Evolutionary conservation across 1,139 yeast species (phyloP).

Genomic region (Taiozyma sp.): DNA sequence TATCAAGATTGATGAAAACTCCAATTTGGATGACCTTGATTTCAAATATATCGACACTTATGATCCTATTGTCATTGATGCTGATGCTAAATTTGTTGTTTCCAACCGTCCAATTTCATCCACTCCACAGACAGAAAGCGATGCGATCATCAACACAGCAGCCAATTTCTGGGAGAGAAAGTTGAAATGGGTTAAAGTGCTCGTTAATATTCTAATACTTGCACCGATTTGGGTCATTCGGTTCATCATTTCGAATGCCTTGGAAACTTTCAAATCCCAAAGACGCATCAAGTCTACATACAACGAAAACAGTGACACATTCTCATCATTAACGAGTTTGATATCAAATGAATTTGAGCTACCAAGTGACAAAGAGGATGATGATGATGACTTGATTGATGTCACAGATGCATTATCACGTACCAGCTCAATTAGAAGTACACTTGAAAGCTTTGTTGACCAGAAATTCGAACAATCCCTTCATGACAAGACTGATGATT

Average conservation of each 20-base stretch:
- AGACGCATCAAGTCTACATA: constrained; percentile 25
- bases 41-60: constrained; percentile 23
- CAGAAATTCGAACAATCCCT: constrained; percentile 22
- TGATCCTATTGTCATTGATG: constrained; percentile 28
- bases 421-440: constrained; percentile 5
- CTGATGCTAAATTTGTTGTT: constrained; percentile 22
- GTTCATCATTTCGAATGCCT: constrained; percentile 39
- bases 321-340: constrained; percentile 20
- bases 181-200: constrained; percentile 41
- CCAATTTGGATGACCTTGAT: constrained; percentile 20
- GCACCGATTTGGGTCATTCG: constrained; percentile 51
- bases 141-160: constrained; percentile 5
- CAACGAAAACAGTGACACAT: constrained; percentile 27
- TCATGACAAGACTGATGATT: constrained; percentile 26
- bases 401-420: constrained; percentile 8
- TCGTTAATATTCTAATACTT: constrained; percentile 37
- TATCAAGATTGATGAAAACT: constrained; percentile 23
- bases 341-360: constrained; percentile 9
- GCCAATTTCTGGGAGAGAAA: constrained; percentile 30
- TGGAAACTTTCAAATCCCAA: constrained; percentile 31
- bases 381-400: not conserved
- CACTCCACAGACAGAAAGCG: constrained; percentile 2
- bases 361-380: constrained; percentile 11
- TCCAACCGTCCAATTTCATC: constrained; percentile 9
- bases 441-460: constrained; percentile 8